These are phyloP conservation scores for Pelargonium citronellum DNA, from an alignment of 441 rosid species.

Conservation along the genomic window DNA sequence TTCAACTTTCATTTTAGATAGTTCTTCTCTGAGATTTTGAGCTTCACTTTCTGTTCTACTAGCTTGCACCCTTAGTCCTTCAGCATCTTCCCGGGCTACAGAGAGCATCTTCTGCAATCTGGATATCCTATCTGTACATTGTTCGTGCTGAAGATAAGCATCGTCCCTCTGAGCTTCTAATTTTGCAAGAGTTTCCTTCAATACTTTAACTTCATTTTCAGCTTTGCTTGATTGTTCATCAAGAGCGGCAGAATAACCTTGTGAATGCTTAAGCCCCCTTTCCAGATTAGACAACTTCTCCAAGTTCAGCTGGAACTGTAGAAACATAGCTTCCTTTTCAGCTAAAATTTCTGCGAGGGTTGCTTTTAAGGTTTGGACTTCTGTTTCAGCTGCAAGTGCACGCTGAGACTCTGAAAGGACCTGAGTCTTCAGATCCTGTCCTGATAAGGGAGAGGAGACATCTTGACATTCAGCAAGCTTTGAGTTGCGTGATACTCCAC, in stretches of 20 bases:
- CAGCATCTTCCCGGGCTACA: slow-evolving; percentile 31
- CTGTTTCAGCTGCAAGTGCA: slow-evolving; percentile 39
- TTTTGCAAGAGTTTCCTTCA: slow-evolving; percentile 47
- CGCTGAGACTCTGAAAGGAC: slow-evolving; percentile 29
- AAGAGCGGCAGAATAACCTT: slow-evolving; percentile 38
- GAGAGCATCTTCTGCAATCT: slow-evolving; percentile 35
- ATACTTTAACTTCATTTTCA: slow-evolving; percentile 50
- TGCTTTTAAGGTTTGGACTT: slow-evolving; percentile 42
- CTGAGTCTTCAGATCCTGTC: slow-evolving; percentile 24
- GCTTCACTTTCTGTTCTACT: slow-evolving; percentile 48
- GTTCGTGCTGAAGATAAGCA: slow-evolving; percentile 39
- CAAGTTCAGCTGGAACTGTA: slow-evolving; percentile 46
- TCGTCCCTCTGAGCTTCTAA: slow-evolving; percentile 53
- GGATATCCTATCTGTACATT: slow-evolving; percentile 44
- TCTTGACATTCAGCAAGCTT: slow-evolving; percentile 14
- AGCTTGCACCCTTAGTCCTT: slow-evolving; percentile 32
- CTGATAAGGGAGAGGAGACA: slow-evolving; percentile 4
- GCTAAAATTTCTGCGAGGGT: slow-evolving; percentile 43
- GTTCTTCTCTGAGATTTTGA: slow-evolving; percentile 46
- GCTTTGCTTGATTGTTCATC: slow-evolving; percentile 54
- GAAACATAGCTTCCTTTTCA: slow-evolving; percentile 48
- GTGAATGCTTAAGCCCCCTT: slow-evolving; percentile 38
- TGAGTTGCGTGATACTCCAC: slow-evolving; percentile 18
- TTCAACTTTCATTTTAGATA: slow-evolving; percentile 42
- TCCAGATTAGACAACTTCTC: slow-evolving; percentile 42